Evolutionary conservation across 83 land plant genomes (phyloP).

Genomic region (Picea mariana): DNA sequence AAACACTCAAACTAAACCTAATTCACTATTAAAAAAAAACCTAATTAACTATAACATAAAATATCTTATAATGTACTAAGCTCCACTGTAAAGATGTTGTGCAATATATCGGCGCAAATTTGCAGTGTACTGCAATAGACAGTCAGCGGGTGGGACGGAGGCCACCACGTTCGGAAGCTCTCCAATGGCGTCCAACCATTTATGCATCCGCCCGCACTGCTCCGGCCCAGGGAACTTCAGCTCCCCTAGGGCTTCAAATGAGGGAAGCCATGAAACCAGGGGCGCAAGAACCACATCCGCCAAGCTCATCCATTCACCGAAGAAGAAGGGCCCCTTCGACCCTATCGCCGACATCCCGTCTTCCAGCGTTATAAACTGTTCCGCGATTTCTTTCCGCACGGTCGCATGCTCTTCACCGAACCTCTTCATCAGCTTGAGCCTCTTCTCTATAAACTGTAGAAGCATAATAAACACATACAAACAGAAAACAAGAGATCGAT

Average conservation of each 20-base stretch:
- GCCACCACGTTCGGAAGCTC: not conserved
- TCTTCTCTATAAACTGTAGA: no score
- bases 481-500: no score
- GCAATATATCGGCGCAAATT: not conserved
- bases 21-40: no score
- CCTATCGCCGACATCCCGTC: not conserved
- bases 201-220: not conserved
- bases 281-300: no score
- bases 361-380: no score
- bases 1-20: no score
- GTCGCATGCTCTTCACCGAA: no score
- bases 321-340: not conserved
- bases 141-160: not conserved
- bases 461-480: no score
- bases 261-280: not conserved
- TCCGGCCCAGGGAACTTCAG: not conserved
- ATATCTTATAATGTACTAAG: no score
- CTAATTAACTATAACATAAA: no score
- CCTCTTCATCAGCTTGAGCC: no score
- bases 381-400: no score
- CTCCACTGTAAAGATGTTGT: not conserved
- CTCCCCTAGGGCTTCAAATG: not conserved
- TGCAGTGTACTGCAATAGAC: not conserved
- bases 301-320: not conserved
- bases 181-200: not conserved